Base-by-base conservation (phyloP, 208 protist species). In the Acanthamoeba polyphaga region DNA sequence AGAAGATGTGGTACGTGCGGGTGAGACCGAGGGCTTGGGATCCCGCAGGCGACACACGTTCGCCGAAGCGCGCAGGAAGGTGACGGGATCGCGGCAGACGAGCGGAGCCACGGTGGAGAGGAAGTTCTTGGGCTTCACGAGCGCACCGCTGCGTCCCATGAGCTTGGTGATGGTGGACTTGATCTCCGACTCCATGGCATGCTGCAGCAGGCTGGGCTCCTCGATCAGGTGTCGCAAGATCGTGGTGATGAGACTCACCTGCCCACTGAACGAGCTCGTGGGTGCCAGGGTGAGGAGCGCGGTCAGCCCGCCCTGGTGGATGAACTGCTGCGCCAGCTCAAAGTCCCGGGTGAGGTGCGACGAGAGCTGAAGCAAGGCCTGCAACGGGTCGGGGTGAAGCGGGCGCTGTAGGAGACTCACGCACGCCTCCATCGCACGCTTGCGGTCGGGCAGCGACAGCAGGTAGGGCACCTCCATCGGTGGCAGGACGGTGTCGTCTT, bases 81-180 rank as follows among this genome's bases (percentile, higher is more conserved):
- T 29, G 29, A 82, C 89, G 15, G 51, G 70, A 22, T 93, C 89
- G 10, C 89, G 89, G 64, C 89, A 93, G 38, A 80, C 64, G 32
- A 93, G 38, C 43, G 89, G 89, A 9, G 89, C 89, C n/a, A 80
- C 70, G 15, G 89, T 62, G 49, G 60, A 53, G 46, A 93, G 89
- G 55, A 93, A 93, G 89, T 93, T 93, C 68, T 80, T 93, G 13
- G 89, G 89, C 68, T 93, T 93, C 13, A 93, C 68, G 27, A 93
- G 34, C n/a, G 89, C 89, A 38, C 51, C 55, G 89, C 89, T 93
- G n/a, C 89, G 43, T 22, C 89, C 89, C 89, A 93, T 93, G 43
- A 82, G 89, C 34, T 74, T 93, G 19, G 89, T 64, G 49, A 93
- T 80, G 34, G 89, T 93, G 17, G 64, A 15, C 68, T 93, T 93